Conservation (phyloP, 139 green algal species). For the Yamagishiella unicocca region DNA sequence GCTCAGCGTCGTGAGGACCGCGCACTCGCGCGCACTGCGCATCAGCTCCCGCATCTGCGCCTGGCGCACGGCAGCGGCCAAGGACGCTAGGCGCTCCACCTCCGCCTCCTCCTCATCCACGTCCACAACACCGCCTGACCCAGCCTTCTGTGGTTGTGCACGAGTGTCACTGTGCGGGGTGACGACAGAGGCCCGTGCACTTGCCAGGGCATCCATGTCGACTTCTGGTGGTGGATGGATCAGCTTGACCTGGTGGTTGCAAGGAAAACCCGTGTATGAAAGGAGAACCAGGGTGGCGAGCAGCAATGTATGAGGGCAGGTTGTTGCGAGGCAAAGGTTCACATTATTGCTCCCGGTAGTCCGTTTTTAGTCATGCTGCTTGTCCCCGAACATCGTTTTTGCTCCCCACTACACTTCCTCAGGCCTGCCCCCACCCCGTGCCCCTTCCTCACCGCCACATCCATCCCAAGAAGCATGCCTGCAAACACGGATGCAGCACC, state of each 20-base stretch:
- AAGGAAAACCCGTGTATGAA: neutral
- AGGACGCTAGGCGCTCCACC: neutral
- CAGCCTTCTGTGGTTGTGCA: neutral
- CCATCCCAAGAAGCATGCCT: conserved; percentile 23
- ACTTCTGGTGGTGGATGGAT: conserved; percentile 2
- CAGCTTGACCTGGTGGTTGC: conserved; percentile 1
- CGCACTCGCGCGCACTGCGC: conserved; percentile 14
- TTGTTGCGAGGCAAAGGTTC: too few relatives aligned
- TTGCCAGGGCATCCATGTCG: neutral
- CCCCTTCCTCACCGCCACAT: conserved; percentile 1
- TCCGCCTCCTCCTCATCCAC: neutral
- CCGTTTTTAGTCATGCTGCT: too few relatives aligned
- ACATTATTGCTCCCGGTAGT: too few relatives aligned
- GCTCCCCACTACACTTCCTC: too few relatives aligned
- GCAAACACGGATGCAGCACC: conserved; percentile 25
- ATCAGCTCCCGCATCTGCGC: conserved; percentile 33
- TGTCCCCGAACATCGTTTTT: too few relatives aligned
- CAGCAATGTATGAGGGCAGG: neutral
- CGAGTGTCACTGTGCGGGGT: neutral
- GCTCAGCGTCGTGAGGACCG: conserved; percentile 5
- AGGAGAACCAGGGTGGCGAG: too few relatives aligned
- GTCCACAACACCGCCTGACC: neutral
- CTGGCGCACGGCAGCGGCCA: conserved; percentile 13
- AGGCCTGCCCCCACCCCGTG: neutral
- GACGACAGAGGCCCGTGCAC: neutral